Base-by-base conservation (phyloP, 2,329 filamentous ascomycete species). In the Fusarium sp. region DNA sequence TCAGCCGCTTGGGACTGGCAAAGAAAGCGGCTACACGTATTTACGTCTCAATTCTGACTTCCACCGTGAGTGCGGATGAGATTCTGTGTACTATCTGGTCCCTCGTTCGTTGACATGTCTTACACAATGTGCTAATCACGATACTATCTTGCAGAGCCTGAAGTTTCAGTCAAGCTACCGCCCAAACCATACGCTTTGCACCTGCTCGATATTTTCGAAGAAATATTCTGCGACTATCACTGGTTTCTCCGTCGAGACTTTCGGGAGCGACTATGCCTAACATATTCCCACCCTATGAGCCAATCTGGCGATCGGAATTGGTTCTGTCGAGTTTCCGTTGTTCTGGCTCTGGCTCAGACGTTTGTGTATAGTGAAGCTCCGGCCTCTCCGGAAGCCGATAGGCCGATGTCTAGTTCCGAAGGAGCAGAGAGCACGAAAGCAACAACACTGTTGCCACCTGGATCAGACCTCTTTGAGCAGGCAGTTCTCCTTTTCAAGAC, bases 161-260 rank as follows among this genome's bases (percentile, higher is more conserved):
- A 56, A 23, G 57, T 55, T 23, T 50, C 50, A 6, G 53, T 65
- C 34, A 61, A 65, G 46, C 50, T 65, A 30, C 62, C 62, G 8
- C 62, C 62, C 27, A 61, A 54, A 18, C 37, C 52, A 15, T 39
- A 44, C 31, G 50, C 62, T 23, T 28, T 56, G 23, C 57, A 44
- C n/a, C 47, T 65, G 15, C 62, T 65, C 51, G 46, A 61, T 16
- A 61, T 65, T 16, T 65, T 65, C 34, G 62, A 65, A 18, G 62
- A 61, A 7, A 61, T 61, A 12, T 65, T 65, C 23, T 65, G 62
- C 57, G 57, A 65, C 15, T 65, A 61, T 27, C 62, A 65, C 12
- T 65, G 62, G 62, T 65, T 65, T 9, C 40, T 65, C 13, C 50
- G 62, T 6, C 30, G 58, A 7, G 50, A 65, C 39, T 65, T 65